Percentiles rank a stretch among this genome's conserved stretches.
Conservation (phyloP, 306 rosid species). For the Rosa rugosa region DNA sequence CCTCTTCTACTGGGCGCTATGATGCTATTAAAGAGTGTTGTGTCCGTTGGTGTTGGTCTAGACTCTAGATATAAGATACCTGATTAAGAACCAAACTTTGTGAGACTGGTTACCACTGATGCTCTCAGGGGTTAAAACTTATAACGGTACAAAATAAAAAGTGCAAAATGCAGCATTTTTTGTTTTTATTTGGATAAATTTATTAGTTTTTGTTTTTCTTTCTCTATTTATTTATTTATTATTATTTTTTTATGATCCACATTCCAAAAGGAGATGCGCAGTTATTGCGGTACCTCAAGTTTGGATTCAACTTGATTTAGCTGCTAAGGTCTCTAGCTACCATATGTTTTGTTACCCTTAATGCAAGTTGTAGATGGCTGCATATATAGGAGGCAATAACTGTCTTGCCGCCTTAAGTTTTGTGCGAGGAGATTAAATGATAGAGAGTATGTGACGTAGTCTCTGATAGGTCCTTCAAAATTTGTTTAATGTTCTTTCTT, state of each 20-base stretch:
- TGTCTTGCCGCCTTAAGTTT: not conserved
- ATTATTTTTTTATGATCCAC: not conserved
- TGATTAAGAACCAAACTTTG: not conserved
- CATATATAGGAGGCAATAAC: not conserved
- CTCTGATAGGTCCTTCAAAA: not conserved
- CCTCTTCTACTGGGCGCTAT: not conserved
- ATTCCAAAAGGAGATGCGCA: not conserved
- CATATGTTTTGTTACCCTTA: not conserved
- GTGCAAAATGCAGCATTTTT: constrained; percentile 4
- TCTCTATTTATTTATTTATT: not conserved
- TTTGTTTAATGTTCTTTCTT: not conserved
- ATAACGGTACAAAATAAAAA: not conserved
- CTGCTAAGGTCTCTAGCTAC: not conserved
- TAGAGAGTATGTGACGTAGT: not conserved
- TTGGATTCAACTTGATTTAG: not conserved
- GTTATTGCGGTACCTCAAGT: not conserved
- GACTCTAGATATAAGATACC: not conserved
- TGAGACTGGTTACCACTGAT: not conserved
- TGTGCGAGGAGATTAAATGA: not conserved
- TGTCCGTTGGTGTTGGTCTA: not conserved
- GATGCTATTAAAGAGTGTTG: not conserved
- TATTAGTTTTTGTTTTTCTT: not conserved
- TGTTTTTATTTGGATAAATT: not conserved
- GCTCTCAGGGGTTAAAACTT: not conserved
- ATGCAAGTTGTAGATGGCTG: constrained; percentile 1